Base-by-base conservation (phyloP, 192 early-diverging fungal genomes). In the Backusella tarrabulga region DNA sequence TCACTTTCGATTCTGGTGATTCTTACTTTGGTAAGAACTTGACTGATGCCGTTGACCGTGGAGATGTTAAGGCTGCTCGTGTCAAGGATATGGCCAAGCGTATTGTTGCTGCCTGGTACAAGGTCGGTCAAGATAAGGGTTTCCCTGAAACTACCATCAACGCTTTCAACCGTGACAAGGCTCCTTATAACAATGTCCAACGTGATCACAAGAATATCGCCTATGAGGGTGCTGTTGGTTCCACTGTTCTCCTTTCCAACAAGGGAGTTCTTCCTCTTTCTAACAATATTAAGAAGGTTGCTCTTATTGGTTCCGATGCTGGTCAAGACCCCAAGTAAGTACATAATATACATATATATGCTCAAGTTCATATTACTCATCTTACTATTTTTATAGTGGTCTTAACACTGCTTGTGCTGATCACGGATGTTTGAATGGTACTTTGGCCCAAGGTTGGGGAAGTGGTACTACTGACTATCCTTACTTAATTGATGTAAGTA, bases 21-120 rank as follows among this genome's bases (percentile, higher is more conserved):
- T 74, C 67, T n/a, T 77, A 77, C 56, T 81, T 74, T 66, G 80
- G 80, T 41, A 46, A 63, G n/a, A 77, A 74, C 17, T 67, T 81
- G 21, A 72, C 76, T 3, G 60, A 70, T 15, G 76, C 73, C 12
- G 68, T 81, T 44, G 35, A 21, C 5, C n/a, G n/a, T 36, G 36
- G 36, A 21, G n/a, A 69, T 19, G 68, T 69, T 6, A 15, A 56
- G 1, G 34, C 35, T 15, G 68, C n/a, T 14, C 34, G 72, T 54
- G 76, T 77, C 4, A 72, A 26, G 23, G 74, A 72, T 38, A 73
- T 72, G 71, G 63, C 71, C 19, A 34, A 32, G n/a, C 80, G 80
- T 67, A 77, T 81, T 75, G 56, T 75, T 32, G 76, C 80, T 75
- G 63, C 80, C 19, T 77, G 80, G 80, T 81, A 81, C 41, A 81